These are phyloP conservation scores for Saturnispora silvae DNA, from an alignment of 805 yeast genomes.

Conservation along the genomic window DNA sequence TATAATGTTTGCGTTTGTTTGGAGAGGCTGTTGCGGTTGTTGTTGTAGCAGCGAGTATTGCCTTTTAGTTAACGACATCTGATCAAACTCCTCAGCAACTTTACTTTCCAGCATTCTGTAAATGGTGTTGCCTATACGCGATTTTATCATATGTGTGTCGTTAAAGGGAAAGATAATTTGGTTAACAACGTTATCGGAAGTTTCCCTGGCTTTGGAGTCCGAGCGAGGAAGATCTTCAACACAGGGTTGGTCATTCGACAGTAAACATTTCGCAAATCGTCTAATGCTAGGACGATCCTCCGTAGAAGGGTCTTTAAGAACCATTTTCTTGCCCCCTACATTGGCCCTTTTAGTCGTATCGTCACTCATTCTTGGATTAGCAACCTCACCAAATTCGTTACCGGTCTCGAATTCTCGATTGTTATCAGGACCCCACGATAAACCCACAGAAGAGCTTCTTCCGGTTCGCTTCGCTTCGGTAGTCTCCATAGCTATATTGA, in stretches of 20 bases:
- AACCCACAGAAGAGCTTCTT: conserved; percentile 1
- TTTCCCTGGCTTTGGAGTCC: too few species aligned
- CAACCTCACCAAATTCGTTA: too few species aligned
- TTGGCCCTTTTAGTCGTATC: neutral
- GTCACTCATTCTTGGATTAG: neutral
- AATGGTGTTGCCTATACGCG: neutral
- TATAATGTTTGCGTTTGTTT: conserved; percentile 12
- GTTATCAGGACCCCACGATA: conserved; percentile 13
- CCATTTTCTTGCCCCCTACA: neutral
- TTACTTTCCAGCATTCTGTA: neutral
- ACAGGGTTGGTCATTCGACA: conserved; percentile 12
- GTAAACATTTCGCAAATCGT: conserved; percentile 19
- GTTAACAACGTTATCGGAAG: neutral
- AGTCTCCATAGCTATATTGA: conserved; percentile 1
- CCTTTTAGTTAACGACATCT: conserved; percentile 5
- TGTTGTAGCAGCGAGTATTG: too few species aligned
- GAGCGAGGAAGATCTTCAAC: neutral
- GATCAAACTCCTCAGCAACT: conserved; percentile 1
- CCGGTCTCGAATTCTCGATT: too few species aligned
- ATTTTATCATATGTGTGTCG: neutral
- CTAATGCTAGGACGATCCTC: conserved; percentile 19
- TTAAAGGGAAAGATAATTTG: neutral
- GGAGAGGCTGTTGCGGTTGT: conserved; percentile 4
- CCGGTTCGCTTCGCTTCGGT: neutral
- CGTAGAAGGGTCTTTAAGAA: neutral